Evolutionary conservation across 2,329 filamentous ascomycete genomes (phyloP).

Genomic region (Truncatella angustata): DNA sequence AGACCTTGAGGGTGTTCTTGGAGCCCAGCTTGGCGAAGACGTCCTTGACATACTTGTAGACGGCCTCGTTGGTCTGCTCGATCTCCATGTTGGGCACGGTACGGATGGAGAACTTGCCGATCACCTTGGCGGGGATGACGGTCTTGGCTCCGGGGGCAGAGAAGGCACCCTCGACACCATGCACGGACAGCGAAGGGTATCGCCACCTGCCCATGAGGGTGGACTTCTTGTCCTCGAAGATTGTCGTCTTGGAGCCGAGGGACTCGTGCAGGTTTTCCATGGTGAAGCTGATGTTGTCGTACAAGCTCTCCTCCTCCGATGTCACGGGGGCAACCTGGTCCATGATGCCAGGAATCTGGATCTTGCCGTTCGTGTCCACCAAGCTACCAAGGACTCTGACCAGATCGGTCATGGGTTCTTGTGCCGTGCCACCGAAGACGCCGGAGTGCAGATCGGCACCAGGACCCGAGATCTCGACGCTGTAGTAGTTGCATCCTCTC

Average conservation of each 20-base stretch:
- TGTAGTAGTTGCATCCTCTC: conserved; percentile 97
- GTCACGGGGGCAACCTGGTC: conserved; percentile 91
- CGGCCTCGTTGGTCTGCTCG: conserved; percentile 79
- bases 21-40: conserved; percentile 83
- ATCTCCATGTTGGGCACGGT: conserved; percentile 98
- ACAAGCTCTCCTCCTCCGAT: conserved; percentile 82
- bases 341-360: conserved; percentile 88
- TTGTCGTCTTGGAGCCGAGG: conserved; percentile 82
- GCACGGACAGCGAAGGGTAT: conserved; percentile 88
- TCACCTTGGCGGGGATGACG: conserved; percentile 96
- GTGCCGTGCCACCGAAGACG: conserved; percentile 92
- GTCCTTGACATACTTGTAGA: conserved; percentile 79
- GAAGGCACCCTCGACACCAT: conserved; percentile 94
- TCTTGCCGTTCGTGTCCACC: conserved; percentile 88
- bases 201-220: conserved; percentile 97
- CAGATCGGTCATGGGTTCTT: conserved; percentile 98
- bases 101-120: conserved; percentile 96
- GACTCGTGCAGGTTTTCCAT: conserved; percentile 96
- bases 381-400: conserved; percentile 77
- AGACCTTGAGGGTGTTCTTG: conserved; percentile 87
- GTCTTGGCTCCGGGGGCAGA: conserved; percentile 93
- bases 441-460: conserved; percentile 94
- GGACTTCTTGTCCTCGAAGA: conserved; percentile 83
- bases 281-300: conserved; percentile 86
- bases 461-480: conserved; percentile 83